A percentile compares a stretch with the other conserved stretches of the same genome.
Conservation (phyloP, 805 yeast genomes). For the Schizosaccharomyces cryophilus region DNA sequence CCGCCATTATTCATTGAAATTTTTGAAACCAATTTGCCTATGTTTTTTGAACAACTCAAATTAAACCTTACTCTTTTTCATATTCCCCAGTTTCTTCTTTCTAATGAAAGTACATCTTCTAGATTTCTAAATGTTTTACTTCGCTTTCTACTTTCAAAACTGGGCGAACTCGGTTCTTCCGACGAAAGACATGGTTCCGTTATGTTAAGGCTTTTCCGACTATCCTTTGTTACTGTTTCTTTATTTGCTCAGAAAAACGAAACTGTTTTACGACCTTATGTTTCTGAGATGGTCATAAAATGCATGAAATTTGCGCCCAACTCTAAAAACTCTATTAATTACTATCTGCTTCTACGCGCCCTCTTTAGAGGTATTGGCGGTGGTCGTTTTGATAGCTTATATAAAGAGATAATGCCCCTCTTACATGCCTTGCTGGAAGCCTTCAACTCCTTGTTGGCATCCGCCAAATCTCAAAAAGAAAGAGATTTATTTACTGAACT, state of each 20-base stretch:
- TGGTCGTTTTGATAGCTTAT: constrained; percentile 78
- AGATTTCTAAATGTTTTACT: constrained; percentile 70
- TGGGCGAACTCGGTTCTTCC: constrained; percentile 58
- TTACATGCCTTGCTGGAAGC: constrained; percentile 69
- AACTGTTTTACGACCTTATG: constrained; percentile 63
- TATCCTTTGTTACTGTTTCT: constrained; percentile 89
- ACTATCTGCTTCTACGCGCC: constrained; percentile 68
- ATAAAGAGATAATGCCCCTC: constrained; percentile 79
- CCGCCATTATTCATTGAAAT: constrained; percentile 90
- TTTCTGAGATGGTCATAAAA: constrained; percentile 57
- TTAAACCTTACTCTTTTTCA: constrained; percentile 68
- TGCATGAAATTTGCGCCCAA: constrained; percentile 58
- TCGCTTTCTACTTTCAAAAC: constrained; percentile 44
- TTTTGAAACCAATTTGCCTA: constrained; percentile 54
- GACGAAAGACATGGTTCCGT: constrained; percentile 58
- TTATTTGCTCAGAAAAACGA: constrained; percentile 70
- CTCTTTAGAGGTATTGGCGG: constrained; percentile 89
- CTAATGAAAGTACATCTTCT: constrained; percentile 83
- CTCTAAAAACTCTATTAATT: constrained; percentile 75
- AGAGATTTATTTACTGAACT: constrained; percentile 84
- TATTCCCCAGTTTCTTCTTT: constrained; percentile 78
- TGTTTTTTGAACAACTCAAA: constrained; percentile 52
- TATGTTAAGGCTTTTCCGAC: constrained; percentile 61
- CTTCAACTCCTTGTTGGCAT: constrained; percentile 54
- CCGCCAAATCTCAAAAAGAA: constrained; percentile 71